phyloP scores from a whole-genome alignment of 805 yeast genomes.

The Myxozyma nipponensis region DNA sequence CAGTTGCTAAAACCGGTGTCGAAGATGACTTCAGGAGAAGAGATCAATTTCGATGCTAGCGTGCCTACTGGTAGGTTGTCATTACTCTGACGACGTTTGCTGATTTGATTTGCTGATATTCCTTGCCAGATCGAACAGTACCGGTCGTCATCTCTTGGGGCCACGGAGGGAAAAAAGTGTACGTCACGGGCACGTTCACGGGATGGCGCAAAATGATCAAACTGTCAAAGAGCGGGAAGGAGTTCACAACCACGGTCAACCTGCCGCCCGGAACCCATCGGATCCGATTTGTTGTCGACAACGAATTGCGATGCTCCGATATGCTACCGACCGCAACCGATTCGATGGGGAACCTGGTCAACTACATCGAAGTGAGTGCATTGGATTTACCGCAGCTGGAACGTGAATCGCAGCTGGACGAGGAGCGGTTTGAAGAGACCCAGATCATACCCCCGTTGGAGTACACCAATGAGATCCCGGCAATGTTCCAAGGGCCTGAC shows the following conservation, averaged over 20 bases:
- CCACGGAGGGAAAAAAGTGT: slow-evolving; percentile 94
- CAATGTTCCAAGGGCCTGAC: slow-evolving; percentile 42
- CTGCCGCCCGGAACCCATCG: slow-evolving; percentile 90
- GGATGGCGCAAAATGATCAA: slow-evolving; percentile 99
- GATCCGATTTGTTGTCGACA: slow-evolving; percentile 89
- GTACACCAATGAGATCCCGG: slow-evolving; percentile 43
- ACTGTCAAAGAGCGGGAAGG: slow-evolving; percentile 39
- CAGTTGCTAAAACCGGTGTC: slow-evolving; percentile 33
- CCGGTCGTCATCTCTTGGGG: slow-evolving; percentile 82
- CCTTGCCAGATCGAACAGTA: slow-evolving; percentile 24
- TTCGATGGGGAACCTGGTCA: slow-evolving; percentile 92
- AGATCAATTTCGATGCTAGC: slow-evolving; percentile 31
- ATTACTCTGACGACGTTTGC: no score
- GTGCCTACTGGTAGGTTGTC: neutral
- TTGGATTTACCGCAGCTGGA: slow-evolving; percentile 28
- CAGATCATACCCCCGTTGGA: slow-evolving; percentile 22
- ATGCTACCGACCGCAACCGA: slow-evolving; percentile 94
- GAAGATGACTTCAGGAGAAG: slow-evolving; percentile 36
- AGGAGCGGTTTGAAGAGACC: slow-evolving; percentile 27
- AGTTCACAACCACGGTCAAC: slow-evolving; percentile 64
- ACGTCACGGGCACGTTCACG: slow-evolving; percentile 95
- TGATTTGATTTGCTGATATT: no score
- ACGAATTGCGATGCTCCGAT: slow-evolving; percentile 84
- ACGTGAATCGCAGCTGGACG: slow-evolving; percentile 24
- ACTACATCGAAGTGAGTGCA: slow-evolving; percentile 67